A percentile compares a stretch with the other conserved stretches of the same genome.
These are phyloP conservation scores for Elymus sibiricus DNA, from an alignment of 176 grass and related monocot genomes.

Conservation along the genomic window DNA sequence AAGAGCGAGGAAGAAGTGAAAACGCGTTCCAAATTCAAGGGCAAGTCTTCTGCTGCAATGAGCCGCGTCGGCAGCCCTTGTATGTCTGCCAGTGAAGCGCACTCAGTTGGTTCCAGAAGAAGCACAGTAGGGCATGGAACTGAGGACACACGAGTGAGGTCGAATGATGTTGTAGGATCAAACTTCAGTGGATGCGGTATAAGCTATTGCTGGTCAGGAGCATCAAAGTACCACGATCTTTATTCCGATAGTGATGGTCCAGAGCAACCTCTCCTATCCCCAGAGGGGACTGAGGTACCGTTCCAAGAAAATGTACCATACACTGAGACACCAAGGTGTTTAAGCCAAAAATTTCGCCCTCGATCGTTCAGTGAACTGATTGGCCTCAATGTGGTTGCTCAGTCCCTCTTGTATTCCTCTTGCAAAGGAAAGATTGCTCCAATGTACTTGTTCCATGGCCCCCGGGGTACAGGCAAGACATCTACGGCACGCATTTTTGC, in stretches of 20 bases:
- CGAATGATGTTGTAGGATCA: conserved; percentile 80
- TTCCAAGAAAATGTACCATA: conserved; percentile 54
- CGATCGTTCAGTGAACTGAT: conserved; percentile 87
- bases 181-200: conserved; percentile 97
- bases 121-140: conserved; percentile 31
- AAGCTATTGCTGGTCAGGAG: conserved; percentile 97
- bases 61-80: conserved; percentile 72
- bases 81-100: conserved; percentile 68
- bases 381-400: conserved; percentile 78
- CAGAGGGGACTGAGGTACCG: conserved; percentile 51
- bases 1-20: conserved; percentile 42
- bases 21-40: conserved; percentile 51
- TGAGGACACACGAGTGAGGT: conserved; percentile 63
- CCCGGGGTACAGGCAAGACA: conserved; percentile 88
- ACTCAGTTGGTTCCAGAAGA: conserved; percentile 50
- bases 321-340: conserved; percentile 69
- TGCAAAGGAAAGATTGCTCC: conserved; percentile 92
- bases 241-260: conserved; percentile 88
- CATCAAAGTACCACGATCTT: conserved; percentile 67
- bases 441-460: conserved; percentile 94
- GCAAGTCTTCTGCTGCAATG: conserved; percentile 55
- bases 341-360: conserved; percentile 95
- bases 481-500: conserved; percentile 84
- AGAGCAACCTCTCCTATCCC: conserved; percentile 74
- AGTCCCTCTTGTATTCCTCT: conserved; percentile 80